Evolutionary conservation across 1,139 yeast genomes (phyloP).

Genomic region (Taphrina communis): DNA sequence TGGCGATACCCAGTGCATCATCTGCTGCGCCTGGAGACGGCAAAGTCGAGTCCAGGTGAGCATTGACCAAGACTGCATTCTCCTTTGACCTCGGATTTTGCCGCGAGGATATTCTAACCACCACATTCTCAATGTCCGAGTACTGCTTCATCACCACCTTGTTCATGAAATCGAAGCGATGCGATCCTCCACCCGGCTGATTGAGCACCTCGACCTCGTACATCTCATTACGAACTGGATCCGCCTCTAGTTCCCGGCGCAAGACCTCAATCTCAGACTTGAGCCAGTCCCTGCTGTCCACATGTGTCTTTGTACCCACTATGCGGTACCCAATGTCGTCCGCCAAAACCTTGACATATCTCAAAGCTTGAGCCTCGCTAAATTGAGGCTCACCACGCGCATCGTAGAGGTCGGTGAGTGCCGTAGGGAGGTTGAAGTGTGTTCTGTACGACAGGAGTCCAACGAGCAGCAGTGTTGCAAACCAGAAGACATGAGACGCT

Average conservation of each 20-base stretch:
- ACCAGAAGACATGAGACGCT: conserved; percentile 20
- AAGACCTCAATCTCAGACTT: conserved; percentile 35
- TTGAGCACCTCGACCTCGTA: conserved; percentile 38
- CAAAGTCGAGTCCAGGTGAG: conserved; percentile 42
- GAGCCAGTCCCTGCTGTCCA: conserved; percentile 37
- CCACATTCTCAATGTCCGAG: conserved; percentile 38
- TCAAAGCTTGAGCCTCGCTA: conserved; percentile 33
- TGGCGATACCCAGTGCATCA: conserved; percentile 42
- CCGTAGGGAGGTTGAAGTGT: conserved; percentile 33
- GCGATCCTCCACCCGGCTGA: conserved; percentile 40
- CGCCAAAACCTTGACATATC: conserved; percentile 27
- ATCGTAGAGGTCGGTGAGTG: conserved; percentile 32
- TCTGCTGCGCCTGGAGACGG: conserved; percentile 44
- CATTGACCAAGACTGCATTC: conserved; percentile 40
- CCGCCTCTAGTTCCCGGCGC: conserved; percentile 25
- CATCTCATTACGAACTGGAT: conserved; percentile 16
- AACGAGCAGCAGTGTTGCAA: conserved; percentile 10
- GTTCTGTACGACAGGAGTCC: conserved; percentile 18
- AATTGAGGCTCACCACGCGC: conserved; percentile 40
- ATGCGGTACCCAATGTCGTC: conserved; percentile 42
- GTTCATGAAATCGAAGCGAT: conserved; percentile 42
- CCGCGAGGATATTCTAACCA: conserved; percentile 37
- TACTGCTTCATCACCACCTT: conserved; percentile 42
- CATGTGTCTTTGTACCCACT: conserved; percentile 42
- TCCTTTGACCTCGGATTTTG: conserved; percentile 35